Evolutionary conservation across 805 yeast genomes (phyloP), one percentile per base, ranked within the genome.

Genomic region (Kuraishia molischiana): DNA sequence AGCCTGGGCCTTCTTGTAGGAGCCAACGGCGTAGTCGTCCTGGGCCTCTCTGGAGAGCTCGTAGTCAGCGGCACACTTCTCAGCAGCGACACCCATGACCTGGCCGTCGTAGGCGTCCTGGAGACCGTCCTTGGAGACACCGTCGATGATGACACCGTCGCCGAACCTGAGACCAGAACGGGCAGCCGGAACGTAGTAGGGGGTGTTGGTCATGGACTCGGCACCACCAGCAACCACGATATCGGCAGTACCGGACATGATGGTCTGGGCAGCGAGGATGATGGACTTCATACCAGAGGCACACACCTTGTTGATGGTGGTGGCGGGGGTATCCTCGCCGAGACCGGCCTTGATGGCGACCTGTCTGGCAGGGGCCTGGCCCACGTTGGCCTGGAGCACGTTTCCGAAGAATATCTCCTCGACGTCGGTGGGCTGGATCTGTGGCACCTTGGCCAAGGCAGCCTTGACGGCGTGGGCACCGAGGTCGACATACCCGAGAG

Each of bases 281-380:
- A 87, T 77, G 32, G 97, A 76, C 66, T 92, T 90, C 77, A 89
- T 66, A 50, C 96, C 97, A 10, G 95, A 84, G 31, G 98, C 95
- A 69, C 98, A 92, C 41, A 92, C 97, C 68, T 90, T 90, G 75
- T 92, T 92, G 48, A 90, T 73, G 29, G 97, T 83, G 38, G 96
- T 75, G 41, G 96, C 95, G 35, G 86, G 82, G 38, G 85, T 78
- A 43, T 75, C 67, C 47, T 81, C 77, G 36, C 85, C 77, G 38
- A 92, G 71, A 13, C 97, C 97, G 15, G 97, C 82, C 53, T 79
- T 81, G 47, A 90, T 54, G 13, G 95, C 96, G 40, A 90, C 97
- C 66, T 90, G 98, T 65, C 97, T 81, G 26, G 98, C 98, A 32
- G 98, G 97, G 41, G 90, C 87, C 66, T 90, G 98, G 44, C 98